A percentile compares a stretch with the other conserved stretches of the same genome.
Conservation (phyloP, 177 flowering plant species). For the Tripterygium wilfordii region DNA sequence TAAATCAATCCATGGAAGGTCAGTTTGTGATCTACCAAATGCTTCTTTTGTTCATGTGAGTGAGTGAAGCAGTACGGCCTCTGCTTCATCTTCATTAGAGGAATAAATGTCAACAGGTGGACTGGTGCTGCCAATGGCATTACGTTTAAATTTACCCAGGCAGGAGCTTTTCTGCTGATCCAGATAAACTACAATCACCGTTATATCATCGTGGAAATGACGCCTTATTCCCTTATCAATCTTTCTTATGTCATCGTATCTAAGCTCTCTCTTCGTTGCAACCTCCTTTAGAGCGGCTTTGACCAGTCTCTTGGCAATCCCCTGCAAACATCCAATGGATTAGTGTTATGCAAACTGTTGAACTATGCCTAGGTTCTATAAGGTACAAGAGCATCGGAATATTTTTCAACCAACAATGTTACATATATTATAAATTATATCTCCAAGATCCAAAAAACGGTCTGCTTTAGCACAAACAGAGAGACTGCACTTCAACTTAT, state of each 20-base stretch:
- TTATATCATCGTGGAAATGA: neutral
- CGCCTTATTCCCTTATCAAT: neutral
- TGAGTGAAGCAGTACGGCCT: constrained; percentile 16
- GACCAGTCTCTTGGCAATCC: neutral
- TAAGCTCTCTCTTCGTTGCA: neutral
- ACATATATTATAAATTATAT: too few relatives aligned
- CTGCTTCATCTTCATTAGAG: constrained; percentile 29
- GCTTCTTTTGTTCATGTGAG: constrained; percentile 17
- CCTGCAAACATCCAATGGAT: too few relatives aligned
- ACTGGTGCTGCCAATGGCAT: constrained; percentile 27
- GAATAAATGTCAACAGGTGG: constrained; percentile 66
- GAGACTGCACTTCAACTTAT: too few relatives aligned
- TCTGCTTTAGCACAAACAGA: too few relatives aligned
- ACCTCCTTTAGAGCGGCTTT: neutral
- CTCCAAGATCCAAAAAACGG: too few relatives aligned
- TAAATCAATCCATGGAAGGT: neutral
- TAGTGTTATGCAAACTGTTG: too few relatives aligned
- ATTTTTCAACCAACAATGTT: too few relatives aligned
- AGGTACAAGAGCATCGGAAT: too few relatives aligned
- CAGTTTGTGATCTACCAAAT: too few relatives aligned
- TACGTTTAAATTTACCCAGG: constrained; percentile 17
- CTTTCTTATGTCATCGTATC: neutral
- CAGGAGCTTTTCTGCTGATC: neutral
- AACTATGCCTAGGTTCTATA: too few relatives aligned
- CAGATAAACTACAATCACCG: neutral